A percentile compares a stretch with the other conserved stretches of the same genome.
These are phyloP conservation scores for Boletales sp. DNA, from an alignment of 768 basidiomycete species.

Conservation along the genomic window DNA sequence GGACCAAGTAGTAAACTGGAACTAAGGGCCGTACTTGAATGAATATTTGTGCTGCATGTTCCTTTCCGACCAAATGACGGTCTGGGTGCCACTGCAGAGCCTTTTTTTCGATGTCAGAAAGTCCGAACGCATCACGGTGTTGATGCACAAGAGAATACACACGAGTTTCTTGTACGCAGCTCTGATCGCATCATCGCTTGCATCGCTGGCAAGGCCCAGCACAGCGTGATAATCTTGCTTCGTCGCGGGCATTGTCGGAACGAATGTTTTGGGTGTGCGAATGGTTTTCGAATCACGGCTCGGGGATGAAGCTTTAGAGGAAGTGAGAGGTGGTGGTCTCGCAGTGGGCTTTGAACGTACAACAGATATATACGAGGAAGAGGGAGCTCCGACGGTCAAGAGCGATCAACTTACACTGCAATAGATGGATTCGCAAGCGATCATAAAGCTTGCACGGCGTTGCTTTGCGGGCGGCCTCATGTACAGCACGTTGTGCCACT, in stretches of 20 bases:
- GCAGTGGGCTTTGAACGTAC: conserved; percentile 11
- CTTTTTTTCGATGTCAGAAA: conserved; percentile 27
- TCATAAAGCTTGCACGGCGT: conserved; percentile 21
- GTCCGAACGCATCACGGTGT: conserved; percentile 15
- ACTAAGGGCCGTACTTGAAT: conserved; percentile 44
- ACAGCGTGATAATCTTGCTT: conserved; percentile 36
- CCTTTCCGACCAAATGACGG: conserved; percentile 50
- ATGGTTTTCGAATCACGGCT: conserved; percentile 9
- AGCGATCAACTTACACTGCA: conserved; percentile 19
- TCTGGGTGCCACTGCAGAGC: conserved; percentile 69
- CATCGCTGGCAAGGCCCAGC: conserved; percentile 43
- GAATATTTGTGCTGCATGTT: conserved; percentile 52
- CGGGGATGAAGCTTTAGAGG: conserved; percentile 4
- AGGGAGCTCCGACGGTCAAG: conserved; percentile 19
- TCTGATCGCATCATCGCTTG: conserved; percentile 51
- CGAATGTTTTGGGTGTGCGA: conserved; percentile 5
- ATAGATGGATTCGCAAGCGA: conserved; percentile 22
- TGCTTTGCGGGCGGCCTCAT: conserved; percentile 26
- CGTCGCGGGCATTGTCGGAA: conserved; percentile 27
- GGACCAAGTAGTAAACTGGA: neutral
- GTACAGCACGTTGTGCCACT: conserved; percentile 32
- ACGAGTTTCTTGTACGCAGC: conserved; percentile 63
- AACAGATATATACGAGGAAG: conserved; percentile 26
- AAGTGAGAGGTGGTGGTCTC: conserved; percentile 7
- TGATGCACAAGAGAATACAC: conserved; percentile 24